Base-by-base conservation (phyloP, 805 yeast genomes). In the Metschnikowia proteae region DNA sequence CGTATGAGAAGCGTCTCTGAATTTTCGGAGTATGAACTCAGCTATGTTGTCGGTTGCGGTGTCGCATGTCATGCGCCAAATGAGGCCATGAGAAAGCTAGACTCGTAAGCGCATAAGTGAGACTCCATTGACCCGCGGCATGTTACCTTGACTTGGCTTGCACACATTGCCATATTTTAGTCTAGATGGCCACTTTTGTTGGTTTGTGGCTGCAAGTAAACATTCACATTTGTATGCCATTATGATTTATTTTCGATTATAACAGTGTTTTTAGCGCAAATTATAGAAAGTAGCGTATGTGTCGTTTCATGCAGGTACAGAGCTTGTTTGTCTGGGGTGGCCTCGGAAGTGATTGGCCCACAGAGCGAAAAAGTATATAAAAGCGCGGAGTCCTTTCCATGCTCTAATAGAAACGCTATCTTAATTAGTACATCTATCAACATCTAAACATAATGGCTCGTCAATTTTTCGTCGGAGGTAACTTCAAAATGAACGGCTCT, bases 401-500 rank as follows among this genome's bases (percentile, higher is more conserved):
- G 30, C 22, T 8, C 10, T n/a, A 37, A 26, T n/a, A 22, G 34
- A 11, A 25, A 29, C 34, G 28, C 22, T n/a, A 35, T 26, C 29
- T 13, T 13, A 31, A 22, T 26, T 23, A 31, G 11, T 40, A 38
- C 32, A 38, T 31, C 36, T 31, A 40, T 31, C 3, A 26, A 36
- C 32, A 26, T 29, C 29, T 40, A 42, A 17, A 29, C 45, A 71
- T 45, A 57, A 73, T 73, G 96, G 84, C 96, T 70, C 87, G 96
- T 76, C 81, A 79, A 73, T 94, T 92, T 78, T 91, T 94, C 73
- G 96, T 94, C 67, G 99, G 99, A 64, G 99, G 99, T 67, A 94
- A 94, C 90, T 92, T 94, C 83, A 94, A 94, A 76, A 85, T 94
- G 88, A 94, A 94, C 82, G 99, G 99, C 69, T 76, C 96, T 67